Evolutionary conservation across 208 protist genomes (phyloP), one percentile per base, ranked within the genome.

Genomic region (Trypanosoma grayi): DNA sequence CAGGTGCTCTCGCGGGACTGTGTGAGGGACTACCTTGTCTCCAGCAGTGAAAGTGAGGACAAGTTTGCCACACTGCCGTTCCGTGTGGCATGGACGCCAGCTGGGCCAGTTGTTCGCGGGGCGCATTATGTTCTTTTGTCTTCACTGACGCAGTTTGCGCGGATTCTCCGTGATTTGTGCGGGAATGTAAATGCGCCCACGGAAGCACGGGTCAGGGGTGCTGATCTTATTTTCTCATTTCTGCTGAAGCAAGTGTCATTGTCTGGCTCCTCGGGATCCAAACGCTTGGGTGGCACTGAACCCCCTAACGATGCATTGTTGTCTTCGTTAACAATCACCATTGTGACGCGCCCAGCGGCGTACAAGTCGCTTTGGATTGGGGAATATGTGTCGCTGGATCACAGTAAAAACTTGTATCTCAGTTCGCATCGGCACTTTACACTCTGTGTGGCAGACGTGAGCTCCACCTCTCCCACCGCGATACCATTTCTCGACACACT

Each of bases 191-290:
- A 28, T 8, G 33, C 31, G 25, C 0, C 30, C 18, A 5, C 0
- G 4, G 30, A 34, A 4, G 41, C 68, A 0, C 20, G 24, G 4
- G 34, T 44, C 14, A 48, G 34, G 4, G 59, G 69, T 8, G 65
- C 63, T 2, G 70, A 76, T 67, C 44, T 83, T 11, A 60, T 77
- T 18, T 66, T 83, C 4, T 76, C 77, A 0, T 76, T 83, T 48
- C 40, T 79, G 34, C 50, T 70, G 20, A 60, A 64, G 11, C 63
- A 25, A 22, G 36, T 25, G 27, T 2, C 16, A 10, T 22, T n/a
- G 31, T 7, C 8, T 31, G 25, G 9, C 2, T 4, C 34, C 10
- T 18, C 46, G 20, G 10, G 16, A 41, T 37, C 43, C 13, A 24
- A 14, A 5, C n/a, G n/a, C n/a, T n/a, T n/a, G n/a, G n/a, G n/a